Base-by-base conservation (phyloP, 2,329 filamentous ascomycete genomes). In the Fusarium dlaminii region DNA sequence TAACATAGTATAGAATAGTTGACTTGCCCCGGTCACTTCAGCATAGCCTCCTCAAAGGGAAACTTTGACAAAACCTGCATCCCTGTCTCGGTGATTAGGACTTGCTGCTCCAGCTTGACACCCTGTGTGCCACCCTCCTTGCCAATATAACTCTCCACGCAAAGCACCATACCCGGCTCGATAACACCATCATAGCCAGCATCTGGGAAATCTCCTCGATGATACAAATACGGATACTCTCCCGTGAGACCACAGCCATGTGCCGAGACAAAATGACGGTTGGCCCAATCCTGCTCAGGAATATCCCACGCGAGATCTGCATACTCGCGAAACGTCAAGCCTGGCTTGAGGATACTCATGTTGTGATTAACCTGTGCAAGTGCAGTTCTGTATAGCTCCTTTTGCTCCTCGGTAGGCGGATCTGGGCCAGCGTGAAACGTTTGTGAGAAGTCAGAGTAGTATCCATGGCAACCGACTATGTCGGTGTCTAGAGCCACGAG, bases 81-180 rank as follows among this genome's bases (percentile, higher is more conserved):
- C 20, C 54, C 54, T 11, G 54, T 55, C 20, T 65, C 40, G 5
- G 61, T 68, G 20, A 65, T 59, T 36, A 55, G n/a, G 22, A 65
- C 61, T 24, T 68, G 61, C 27, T 59, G 65, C 54, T 68, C 61
- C 18, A 68, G 39, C 61, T 65, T 65, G 14, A 68, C 61, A 24
- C 65, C 61, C n/a, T 65, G 15, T 10, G 32, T 46, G 15, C 54
- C 46, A 12, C 54, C 54, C 52, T 68, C 60, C 8, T 54, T 37
- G 20, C 40, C 54, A 27, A 68, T 65, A 24, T 55, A 68, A 22
- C 54, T 68, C 46, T 59, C 36, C 5, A 65, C 46, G 22, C 54
- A 68, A 32, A 68, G 27, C 12, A 59, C 54, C 61, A 55, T 55
- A 5, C 54, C 65, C 6, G 65, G 46, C 18, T 65, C 46, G 14